Evolutionary conservation across 345 rosid species (phyloP).

Genomic region (Acer yangbiense): DNA sequence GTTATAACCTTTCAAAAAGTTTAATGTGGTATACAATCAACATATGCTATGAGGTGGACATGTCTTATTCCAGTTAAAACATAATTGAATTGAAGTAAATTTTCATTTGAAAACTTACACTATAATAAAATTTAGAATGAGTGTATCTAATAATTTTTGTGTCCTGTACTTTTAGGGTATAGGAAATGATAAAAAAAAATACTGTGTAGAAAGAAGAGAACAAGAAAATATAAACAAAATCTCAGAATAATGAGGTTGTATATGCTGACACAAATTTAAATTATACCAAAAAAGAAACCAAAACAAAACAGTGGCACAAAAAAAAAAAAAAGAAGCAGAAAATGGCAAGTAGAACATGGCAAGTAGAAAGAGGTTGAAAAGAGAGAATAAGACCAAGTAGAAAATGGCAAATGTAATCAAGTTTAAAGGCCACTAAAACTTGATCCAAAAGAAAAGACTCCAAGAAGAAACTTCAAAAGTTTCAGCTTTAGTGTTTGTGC

Average conservation of each 20-base stretch:
- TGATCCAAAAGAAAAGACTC: not conserved
- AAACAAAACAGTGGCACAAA: not conserved
- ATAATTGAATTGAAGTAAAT: too few relatives aligned
- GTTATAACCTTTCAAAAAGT: too few relatives aligned
- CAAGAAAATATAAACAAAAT: not conserved
- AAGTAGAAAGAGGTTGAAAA: not conserved
- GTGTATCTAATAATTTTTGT: not conserved
- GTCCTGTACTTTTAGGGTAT: not conserved
- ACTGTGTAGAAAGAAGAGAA: not conserved
- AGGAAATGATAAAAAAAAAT: not conserved
- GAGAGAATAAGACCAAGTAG: conserved; percentile 17
- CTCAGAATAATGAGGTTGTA: not conserved
- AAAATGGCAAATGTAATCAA: conserved; percentile 25
- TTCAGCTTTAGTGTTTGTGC: not conserved
- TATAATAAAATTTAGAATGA: too few relatives aligned
- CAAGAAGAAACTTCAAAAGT: not conserved
- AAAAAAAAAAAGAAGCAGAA: too few relatives aligned
- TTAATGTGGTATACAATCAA: too few relatives aligned
- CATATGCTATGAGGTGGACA: too few relatives aligned
- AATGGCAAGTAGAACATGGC: too few relatives aligned
- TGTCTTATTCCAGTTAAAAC: too few relatives aligned
- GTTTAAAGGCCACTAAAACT: too few relatives aligned
- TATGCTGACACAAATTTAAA: not conserved
- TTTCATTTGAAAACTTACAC: too few relatives aligned
- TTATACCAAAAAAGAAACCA: not conserved